A percentile compares a stretch with the other conserved stretches of the same genome.
Conservation (phyloP, 1,284 basidiomycete genomes). For the Microbotryum intermedium region DNA sequence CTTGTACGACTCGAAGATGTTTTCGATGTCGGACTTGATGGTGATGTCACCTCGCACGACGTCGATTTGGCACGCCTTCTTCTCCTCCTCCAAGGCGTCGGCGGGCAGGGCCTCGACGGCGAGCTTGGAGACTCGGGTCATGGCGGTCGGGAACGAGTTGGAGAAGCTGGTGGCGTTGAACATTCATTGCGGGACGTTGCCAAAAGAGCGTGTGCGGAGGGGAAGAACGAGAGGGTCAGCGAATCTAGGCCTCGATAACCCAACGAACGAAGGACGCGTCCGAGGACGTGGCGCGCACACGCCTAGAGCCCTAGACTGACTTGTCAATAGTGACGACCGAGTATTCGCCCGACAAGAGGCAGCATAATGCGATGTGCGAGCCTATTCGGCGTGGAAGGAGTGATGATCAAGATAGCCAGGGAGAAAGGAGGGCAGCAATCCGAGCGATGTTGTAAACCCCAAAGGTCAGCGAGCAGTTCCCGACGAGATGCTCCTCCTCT, state of each 20-base stretch:
- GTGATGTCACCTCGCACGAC: conserved; percentile 66
- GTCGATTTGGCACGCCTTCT: conserved; percentile 52
- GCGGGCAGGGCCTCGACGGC: conserved; percentile 40
- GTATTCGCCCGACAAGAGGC: conserved; percentile 41
- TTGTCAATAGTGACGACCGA: conserved; percentile 39
- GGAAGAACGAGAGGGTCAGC: not conserved
- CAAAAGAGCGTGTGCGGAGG: not conserved
- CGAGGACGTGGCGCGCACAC: too few relatives aligned
- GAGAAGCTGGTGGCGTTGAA: conserved; percentile 34
- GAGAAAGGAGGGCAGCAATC: not conserved
- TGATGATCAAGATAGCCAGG: not conserved
- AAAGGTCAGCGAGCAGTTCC: not conserved
- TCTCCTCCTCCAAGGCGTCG: conserved; percentile 38
- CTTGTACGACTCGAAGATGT: conserved; percentile 52
- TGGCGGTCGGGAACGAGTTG: conserved; percentile 43
- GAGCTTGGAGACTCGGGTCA: conserved; percentile 41
- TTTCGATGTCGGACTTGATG: conserved; percentile 57
- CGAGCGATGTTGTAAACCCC: not conserved
- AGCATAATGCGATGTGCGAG: conserved; percentile 42
- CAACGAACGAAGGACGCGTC: too few relatives aligned
- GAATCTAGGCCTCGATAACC: too few relatives aligned
- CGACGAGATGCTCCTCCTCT: not conserved
- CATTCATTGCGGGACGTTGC: not conserved
- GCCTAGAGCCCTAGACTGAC: too few relatives aligned
- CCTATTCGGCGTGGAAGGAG: conserved; percentile 22